Percentiles rank a stretch among this genome's conserved stretches.
Conservation (phyloP, 495 filamentous ascomycete genomes). For the Cercophora samala region DNA sequence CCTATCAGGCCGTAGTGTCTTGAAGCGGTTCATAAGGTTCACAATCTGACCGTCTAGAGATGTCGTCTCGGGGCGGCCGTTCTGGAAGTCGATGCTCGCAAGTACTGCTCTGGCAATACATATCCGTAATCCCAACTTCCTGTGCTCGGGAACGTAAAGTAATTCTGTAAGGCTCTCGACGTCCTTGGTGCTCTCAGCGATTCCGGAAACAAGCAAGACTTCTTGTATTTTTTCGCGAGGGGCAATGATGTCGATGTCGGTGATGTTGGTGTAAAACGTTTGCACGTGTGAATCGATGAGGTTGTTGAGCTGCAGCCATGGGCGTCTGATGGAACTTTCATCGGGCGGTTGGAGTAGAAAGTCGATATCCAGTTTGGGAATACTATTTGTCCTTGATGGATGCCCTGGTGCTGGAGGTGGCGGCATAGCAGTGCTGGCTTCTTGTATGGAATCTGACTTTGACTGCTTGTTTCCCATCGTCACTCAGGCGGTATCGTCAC, state of each 20-base stretch:
- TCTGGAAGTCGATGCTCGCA: constrained; percentile 2
- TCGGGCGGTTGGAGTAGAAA: constrained; percentile 2
- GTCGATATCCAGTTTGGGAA: not conserved
- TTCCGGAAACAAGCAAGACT: not conserved
- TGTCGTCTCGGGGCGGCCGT: not conserved
- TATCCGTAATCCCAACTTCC: constrained; percentile 1
- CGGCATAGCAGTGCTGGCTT: not conserved
- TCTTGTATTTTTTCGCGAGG: not conserved
- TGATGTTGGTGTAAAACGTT: not conserved
- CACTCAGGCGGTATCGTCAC: not conserved
- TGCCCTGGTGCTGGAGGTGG: not conserved
- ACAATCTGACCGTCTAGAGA: not conserved
- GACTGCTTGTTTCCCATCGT: not conserved
- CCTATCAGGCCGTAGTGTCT: not conserved
- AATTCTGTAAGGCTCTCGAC: not conserved
- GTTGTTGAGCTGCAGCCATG: constrained; percentile 5
- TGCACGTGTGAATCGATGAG: constrained; percentile 4
- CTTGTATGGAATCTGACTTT: not conserved
- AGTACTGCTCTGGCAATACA: constrained; percentile 3
- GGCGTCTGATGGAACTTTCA: not conserved
- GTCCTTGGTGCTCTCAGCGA: not conserved
- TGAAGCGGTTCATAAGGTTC: not conserved
- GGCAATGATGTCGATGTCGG: not conserved
- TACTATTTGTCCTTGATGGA: not conserved
- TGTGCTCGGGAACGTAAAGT: not conserved